Evolutionary conservation across 2,329 filamentous ascomycete species (phyloP), one percentile per base, ranked within the genome.

Genomic region (Fusarium globosum): DNA sequence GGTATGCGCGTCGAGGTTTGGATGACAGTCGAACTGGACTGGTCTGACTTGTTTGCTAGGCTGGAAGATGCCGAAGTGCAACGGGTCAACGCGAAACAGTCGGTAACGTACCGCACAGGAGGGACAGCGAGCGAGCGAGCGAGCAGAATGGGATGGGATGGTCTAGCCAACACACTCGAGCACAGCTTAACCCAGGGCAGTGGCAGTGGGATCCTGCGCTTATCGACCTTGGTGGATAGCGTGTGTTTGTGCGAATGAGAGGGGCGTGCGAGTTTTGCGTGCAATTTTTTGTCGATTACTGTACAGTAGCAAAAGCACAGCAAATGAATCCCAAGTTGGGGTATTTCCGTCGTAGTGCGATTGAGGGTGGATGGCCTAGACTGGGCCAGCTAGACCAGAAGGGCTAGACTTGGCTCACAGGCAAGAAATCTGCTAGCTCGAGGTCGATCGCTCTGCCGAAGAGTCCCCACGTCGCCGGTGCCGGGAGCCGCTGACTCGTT

Each of bases 401-500:
- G 35, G 41, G 42, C 57, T 68, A 55, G 65, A 68, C 65, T 42
- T 78, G 71, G 74, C 70, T 78, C 69, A 75, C 70, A 72, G 58
- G 73, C 64, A 69, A 69, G 71, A 70, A 72, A 71, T 71, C 59
- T 69, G 60, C 73, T 70, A 65, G 68, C 63, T 74, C 61, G 59
- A 70, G 65, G 75, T 72, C 78, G 76, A 77, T 78, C 74, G 60
- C 71, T 79, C 72, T 78, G 71, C 77, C 74, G 76, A 75, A 60
- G 65, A 65, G 76, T 73, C 78, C 77, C 79, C 77, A 79, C 77
- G 79, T 74, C 65, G 52, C 76, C 69, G 74, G 71, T 79, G 78
- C 79, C 79, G 79, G 76, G 76, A 78, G 76, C 77, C 77, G 77
- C 79, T 80, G 79, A 80, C 78, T 79, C 78, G 77, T 72, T 39